Evolutionary conservation across 257 asterid genomes (phyloP), one percentile per base, ranked within the genome.

Genomic region (Cynanchum wilfordii): DNA sequence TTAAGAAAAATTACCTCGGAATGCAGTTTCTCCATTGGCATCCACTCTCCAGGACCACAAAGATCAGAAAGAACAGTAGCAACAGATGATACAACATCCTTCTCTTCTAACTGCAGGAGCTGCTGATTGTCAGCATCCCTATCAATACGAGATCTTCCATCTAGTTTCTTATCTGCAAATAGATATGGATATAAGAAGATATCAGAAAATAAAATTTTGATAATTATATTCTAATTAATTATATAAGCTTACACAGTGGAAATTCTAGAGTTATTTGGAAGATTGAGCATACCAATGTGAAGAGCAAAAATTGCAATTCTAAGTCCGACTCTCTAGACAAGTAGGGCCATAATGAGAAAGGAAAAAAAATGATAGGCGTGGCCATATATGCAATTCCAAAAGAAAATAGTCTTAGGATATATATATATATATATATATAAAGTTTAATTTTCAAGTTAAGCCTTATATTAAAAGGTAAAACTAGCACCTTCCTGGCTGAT

Each of bases 41-140:
- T 91, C 96, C 96, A 94, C 59, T 94, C 99, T 68, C 98, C 99
- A 56, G 97, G 99, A 70, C 99, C 97, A 57, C 98, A 94, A 70
- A 87, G 80, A 82, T 91, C 99, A 62, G 98, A 94, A 68, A 94
- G 82, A 66, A 91, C 90, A 19, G 86, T 91, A 3, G 98, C 99
- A 47, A 94, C 98, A 33, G 96, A 91, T 71, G 97, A 88, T 57
- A 94, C 98, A 25, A 91, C 97, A 70, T 94, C 98, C 83, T 86
- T 88, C 79, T 94, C 99, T 70, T 94, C 98, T 68, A 87, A 79
- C 83, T 70, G 90, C 79, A 89, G 89, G 60, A 90, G 92, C 86
- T 89, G 96, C 76, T 89, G 89, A 78, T 89, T 88, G 80, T 94
- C 98, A 52, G 90, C 84, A 54, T 94, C 99, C 79, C 96, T 87